A percentile compares a stretch with the other conserved stretches of the same genome.
Evolutionary conservation across 805 yeast species (phyloP).

Genomic region (Kregervanrija fluxuum): DNA sequence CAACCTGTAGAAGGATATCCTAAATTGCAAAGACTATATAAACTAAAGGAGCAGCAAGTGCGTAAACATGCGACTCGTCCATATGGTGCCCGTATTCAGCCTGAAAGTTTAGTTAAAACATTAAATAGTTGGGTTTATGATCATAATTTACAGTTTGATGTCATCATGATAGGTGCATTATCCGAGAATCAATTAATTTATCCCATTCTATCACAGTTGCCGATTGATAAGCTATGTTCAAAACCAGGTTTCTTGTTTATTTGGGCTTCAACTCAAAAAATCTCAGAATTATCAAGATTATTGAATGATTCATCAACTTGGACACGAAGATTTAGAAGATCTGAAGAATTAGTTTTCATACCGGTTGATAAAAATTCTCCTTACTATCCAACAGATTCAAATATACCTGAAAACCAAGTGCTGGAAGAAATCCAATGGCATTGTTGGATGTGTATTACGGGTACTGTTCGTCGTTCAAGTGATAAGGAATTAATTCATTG

Average conservation of each 20-base stretch:
- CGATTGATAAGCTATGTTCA: slow-evolving; percentile 66
- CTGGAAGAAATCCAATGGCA: slow-evolving; percentile 85
- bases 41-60: slow-evolving; percentile 56
- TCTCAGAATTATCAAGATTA: slow-evolving; percentile 52
- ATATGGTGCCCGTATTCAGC: slow-evolving; percentile 52
- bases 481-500: slow-evolving; percentile 86
- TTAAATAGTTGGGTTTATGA: slow-evolving; percentile 55
- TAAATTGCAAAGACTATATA: slow-evolving; percentile 60
- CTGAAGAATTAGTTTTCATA: slow-evolving; percentile 82
- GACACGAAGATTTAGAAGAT: slow-evolving; percentile 68
- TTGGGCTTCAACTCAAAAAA: slow-evolving; percentile 78
- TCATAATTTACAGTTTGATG: slow-evolving; percentile 67
- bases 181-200: slow-evolving; percentile 64
- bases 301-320: slow-evolving; percentile 32
- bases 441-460: slow-evolving; percentile 96
- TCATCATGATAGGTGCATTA: slow-evolving; percentile 85
- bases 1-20: slow-evolving; percentile 82
- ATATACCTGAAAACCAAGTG: slow-evolving; percentile 37
- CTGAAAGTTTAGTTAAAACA: slow-evolving; percentile 47
- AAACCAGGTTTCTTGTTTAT: slow-evolving; percentile 82
- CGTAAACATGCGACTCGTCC: slow-evolving; percentile 49
- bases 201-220: slow-evolving; percentile 56
- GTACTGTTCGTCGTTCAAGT: slow-evolving; percentile 80
- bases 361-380: slow-evolving; percentile 62
- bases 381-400: slow-evolving; percentile 52